phyloP scores from a whole-genome alignment of 2,329 filamentous ascomycete species.

The Tricladium varicosporioides region DNA sequence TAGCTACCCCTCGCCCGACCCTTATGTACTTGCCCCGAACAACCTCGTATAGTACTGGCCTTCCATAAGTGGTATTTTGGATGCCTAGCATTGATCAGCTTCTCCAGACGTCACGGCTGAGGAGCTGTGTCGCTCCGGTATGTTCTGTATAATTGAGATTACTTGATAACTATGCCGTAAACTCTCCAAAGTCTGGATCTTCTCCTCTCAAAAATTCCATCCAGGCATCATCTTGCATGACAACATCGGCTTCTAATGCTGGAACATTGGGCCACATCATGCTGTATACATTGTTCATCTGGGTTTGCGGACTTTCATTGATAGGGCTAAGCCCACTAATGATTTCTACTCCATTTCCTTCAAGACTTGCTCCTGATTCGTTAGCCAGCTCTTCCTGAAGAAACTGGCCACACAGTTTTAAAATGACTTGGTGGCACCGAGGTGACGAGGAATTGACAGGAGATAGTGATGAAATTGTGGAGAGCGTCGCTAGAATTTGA shows the following conservation, averaged over 20 bases:
- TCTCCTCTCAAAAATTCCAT: constrained; percentile 33
- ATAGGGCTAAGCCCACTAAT: constrained; percentile 23
- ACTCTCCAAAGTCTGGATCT: constrained; percentile 1
- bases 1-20: too few relatives aligned
- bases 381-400: not conserved
- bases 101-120: too few relatives aligned
- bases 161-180: not conserved
- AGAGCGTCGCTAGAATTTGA: constrained; percentile 11
- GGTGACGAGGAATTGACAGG: constrained; percentile 13
- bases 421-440: constrained; percentile 16
- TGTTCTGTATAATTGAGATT: too few relatives aligned
- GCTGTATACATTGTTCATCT: constrained; percentile 41
- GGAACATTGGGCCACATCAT: constrained; percentile 47
- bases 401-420: constrained; percentile 17
- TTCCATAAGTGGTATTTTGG: too few relatives aligned
- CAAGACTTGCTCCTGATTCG: not conserved
- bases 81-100: too few relatives aligned
- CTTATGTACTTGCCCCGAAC: too few relatives aligned
- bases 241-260: constrained; percentile 37
- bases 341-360: not conserved
- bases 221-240: constrained; percentile 40
- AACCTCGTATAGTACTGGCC: too few relatives aligned
- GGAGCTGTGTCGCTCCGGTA: too few relatives aligned
- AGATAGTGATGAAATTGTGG: constrained; percentile 15
- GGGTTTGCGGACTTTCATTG: constrained; percentile 41